These are phyloP conservation scores for Triadica sebifera DNA, from an alignment of 345 rosid genomes.

Conservation along the genomic window DNA sequence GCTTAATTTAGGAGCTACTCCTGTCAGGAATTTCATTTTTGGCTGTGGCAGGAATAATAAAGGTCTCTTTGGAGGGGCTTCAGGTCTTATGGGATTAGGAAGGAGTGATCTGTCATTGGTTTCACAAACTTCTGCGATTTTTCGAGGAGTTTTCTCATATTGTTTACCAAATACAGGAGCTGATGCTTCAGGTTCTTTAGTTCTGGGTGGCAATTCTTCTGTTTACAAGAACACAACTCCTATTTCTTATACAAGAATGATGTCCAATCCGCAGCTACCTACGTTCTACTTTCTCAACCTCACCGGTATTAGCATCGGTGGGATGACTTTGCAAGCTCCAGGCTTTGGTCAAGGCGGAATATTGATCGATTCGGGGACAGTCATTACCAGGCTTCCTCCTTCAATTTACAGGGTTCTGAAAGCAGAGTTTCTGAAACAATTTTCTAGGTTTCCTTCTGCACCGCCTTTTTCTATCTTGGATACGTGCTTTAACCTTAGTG, in stretches of 20 bases:
- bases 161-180: constrained; percentile 67
- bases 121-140: constrained; percentile 52
- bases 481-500: constrained; percentile 78
- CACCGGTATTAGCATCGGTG: constrained; percentile 64
- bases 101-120: constrained; percentile 67
- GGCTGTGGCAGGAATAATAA: constrained; percentile 80
- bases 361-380: constrained; percentile 85
- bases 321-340: constrained; percentile 39
- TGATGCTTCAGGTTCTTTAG: constrained; percentile 69
- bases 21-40: constrained; percentile 49
- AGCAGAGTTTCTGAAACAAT: constrained; percentile 67
- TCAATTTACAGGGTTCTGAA: constrained; percentile 64
- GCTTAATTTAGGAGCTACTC: constrained; percentile 43
- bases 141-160: constrained; percentile 79
- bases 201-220: constrained; percentile 58
- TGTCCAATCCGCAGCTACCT: constrained; percentile 54
- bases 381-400: constrained; percentile 75
- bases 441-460: constrained; percentile 63
- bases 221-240: constrained; percentile 60
- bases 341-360: constrained; percentile 45
- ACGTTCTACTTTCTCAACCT: constrained; percentile 80
- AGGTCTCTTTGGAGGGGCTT: constrained; percentile 83
- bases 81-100: constrained; percentile 86
- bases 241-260: constrained; percentile 58
- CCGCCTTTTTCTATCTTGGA: constrained; percentile 74